Percentiles rank a stretch among this genome's conserved stretches.
These are phyloP conservation scores for Camptophora hylomeconis DNA, from an alignment of 2,329 filamentous ascomycete species.

Conservation along the genomic window DNA sequence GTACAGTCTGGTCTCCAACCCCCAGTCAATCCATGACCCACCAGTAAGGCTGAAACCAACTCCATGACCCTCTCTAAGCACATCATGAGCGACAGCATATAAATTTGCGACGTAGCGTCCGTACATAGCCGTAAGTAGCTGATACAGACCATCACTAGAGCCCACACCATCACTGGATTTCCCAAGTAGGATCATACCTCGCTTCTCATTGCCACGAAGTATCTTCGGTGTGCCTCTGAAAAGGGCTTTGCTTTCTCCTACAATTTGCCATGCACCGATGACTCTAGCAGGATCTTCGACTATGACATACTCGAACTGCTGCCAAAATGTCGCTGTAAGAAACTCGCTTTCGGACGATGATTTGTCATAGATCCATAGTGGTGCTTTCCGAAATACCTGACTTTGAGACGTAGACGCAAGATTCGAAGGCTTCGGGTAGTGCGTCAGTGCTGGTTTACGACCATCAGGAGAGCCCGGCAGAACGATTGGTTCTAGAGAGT, in stretches of 20 bases:
- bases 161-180: constrained; percentile 3
- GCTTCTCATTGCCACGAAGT: constrained; percentile 29
- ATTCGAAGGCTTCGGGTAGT: constrained; percentile 6
- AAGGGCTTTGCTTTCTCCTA: constrained; percentile 38
- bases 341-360: constrained; percentile 38
- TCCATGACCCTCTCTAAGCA: constrained; percentile 18
- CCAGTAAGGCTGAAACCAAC: constrained; percentile 21
- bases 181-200: constrained; percentile 15
- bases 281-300: constrained; percentile 36
- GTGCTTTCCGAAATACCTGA: constrained; percentile 7
- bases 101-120: constrained; percentile 5
- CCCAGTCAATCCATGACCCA: constrained; percentile 43
- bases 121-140: constrained; percentile 17
- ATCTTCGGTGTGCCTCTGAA: constrained; percentile 37
- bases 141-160: constrained; percentile 23
- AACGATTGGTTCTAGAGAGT: constrained; percentile 7
- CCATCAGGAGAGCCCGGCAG: constrained; percentile 17
- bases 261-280: constrained; percentile 40
- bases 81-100: constrained; percentile 21
- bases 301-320: constrained; percentile 44
- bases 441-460: constrained; percentile 8
- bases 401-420: background rate
- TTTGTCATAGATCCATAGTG: constrained; percentile 46
- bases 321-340: constrained; percentile 42
- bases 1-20: constrained; percentile 40